Evolutionary conservation across 108 stramenopile species (phyloP).

Genomic region (Cyclotella choctawhatcheeana): DNA sequence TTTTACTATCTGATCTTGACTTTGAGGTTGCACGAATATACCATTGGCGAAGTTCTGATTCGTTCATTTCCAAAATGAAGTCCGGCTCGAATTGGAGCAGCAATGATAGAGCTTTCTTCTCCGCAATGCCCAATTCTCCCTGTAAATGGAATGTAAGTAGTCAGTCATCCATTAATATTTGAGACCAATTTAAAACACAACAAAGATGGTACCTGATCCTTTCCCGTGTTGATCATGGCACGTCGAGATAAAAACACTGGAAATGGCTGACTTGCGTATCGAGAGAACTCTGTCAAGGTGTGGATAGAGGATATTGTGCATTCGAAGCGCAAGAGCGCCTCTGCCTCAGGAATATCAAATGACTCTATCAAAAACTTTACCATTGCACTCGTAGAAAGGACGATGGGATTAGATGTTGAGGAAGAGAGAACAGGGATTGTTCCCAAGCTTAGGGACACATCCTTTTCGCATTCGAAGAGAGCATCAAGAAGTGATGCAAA

Average conservation of each 20-base stretch:
- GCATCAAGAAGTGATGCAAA: constrained; percentile 58
- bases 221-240: constrained; percentile 59
- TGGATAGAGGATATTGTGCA: constrained; percentile 54
- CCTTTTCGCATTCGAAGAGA: constrained; percentile 39
- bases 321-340: constrained; percentile 50
- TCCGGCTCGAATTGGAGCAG: constrained; percentile 59
- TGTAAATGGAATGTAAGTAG: background rate
- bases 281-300: constrained; percentile 49
- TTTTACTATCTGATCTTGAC: background rate
- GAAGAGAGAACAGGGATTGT: constrained; percentile 1
- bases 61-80: constrained; percentile 47
- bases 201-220: constrained; percentile 38
- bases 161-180: too few relatives aligned
- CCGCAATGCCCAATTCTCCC: constrained; percentile 60
- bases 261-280: constrained; percentile 55
- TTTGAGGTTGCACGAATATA: constrained; percentile 26
- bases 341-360: constrained; percentile 24
- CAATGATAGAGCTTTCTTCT: constrained; percentile 52
- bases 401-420: too few relatives aligned
- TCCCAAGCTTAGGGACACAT: constrained; percentile 10
- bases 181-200: too few relatives aligned
- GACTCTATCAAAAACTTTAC: constrained; percentile 35
- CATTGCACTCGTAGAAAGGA: constrained; percentile 24
- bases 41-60: constrained; percentile 47
- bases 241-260: constrained; percentile 55